Evolutionary conservation across 31 red algal genomes (phyloP), one percentile per base, ranked within the genome.

Genomic region (Asparagopsis taxiformis): DNA sequence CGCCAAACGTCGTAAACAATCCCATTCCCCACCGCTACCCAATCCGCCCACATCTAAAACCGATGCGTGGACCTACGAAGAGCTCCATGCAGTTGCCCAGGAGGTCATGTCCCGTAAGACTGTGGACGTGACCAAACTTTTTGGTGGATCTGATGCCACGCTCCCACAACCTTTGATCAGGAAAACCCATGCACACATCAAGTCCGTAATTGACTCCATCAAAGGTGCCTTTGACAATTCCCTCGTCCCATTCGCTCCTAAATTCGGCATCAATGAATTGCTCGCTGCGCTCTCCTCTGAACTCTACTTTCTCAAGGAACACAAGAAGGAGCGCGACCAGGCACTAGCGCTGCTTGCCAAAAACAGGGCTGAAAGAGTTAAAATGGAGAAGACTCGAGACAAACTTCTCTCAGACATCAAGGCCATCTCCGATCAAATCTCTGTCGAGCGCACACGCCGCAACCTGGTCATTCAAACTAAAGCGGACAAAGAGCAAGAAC

Each of bases 221-320:
- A 63, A 63, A 16, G n/a, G 31, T 6, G n/a, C 59, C 20, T 63
- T 63, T 36, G 16, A 63, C 15, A 63, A n/a, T n/a, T n/a, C 59
- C 16, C 23, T 20, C 20, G 32, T 63, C 16, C 0, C 59, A 6
- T 63, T 31, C 20, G 32, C 59, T 0, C 59, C 59, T 16, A 63
- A 31, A 0, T 63, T 20, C 31, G 59, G 59, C 59, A 6, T 30
- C 24, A 31, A 31, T 20, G 59, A 63, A 29, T 16, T 63, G 0
- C 31, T 31, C 21, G 59, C 59, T 29, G 10, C 32, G 0, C 23
- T 63, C 59, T 31, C 31, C 32, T 63, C 59, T 0, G 24, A 63
- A 30, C 19, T 63, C 31, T n/a, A 36, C n/a, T 63, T 31, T 30
- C 0, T 63, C 24, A 20, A 29, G 20, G 19, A 31, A 29, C 31